phyloP scores from a whole-genome alignment of 2,329 filamentous ascomycete species.

The Talaromyces amestolkiae region DNA sequence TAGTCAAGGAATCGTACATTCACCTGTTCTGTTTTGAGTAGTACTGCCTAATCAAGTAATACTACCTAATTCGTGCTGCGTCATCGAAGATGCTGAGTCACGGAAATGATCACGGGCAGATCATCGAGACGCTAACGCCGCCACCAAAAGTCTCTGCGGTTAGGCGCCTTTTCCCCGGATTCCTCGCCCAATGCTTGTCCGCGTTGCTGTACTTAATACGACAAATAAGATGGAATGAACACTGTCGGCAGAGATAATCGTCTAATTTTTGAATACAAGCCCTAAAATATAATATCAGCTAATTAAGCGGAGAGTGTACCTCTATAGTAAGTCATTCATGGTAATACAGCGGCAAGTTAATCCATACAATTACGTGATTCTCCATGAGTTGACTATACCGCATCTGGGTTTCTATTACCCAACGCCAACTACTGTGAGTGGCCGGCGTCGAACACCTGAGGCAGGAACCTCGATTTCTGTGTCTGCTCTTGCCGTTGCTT shows the following conservation, averaged over 20 bases:
- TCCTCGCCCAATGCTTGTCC: background rate
- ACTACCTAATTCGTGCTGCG: background rate
- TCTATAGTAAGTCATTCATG: background rate
- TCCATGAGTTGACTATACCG: conserved; percentile 27
- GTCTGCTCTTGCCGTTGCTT: background rate
- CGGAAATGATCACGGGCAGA: background rate
- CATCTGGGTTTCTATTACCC: conserved; percentile 35
- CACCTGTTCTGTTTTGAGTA: background rate
- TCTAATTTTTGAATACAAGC: background rate
- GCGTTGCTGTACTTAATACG: background rate
- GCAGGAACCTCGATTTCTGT: background rate
- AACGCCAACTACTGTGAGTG: conserved; percentile 36
- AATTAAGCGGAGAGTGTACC: background rate
- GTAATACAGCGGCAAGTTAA: background rate
- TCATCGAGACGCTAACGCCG: conserved; percentile 12
- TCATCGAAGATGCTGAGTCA: background rate
- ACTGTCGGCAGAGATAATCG: background rate
- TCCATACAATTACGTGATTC: background rate
- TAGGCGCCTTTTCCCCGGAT: conserved; percentile 6
- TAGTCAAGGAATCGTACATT: background rate
- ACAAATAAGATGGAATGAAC: background rate
- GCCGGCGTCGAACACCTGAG: conserved; percentile 18
- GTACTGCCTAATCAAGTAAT: background rate
- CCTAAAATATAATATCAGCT: background rate
- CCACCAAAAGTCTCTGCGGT: background rate